Evolutionary conservation across 1,284 basidiomycete species (phyloP).

Genomic region (Ceratobasidium papillatum): DNA sequence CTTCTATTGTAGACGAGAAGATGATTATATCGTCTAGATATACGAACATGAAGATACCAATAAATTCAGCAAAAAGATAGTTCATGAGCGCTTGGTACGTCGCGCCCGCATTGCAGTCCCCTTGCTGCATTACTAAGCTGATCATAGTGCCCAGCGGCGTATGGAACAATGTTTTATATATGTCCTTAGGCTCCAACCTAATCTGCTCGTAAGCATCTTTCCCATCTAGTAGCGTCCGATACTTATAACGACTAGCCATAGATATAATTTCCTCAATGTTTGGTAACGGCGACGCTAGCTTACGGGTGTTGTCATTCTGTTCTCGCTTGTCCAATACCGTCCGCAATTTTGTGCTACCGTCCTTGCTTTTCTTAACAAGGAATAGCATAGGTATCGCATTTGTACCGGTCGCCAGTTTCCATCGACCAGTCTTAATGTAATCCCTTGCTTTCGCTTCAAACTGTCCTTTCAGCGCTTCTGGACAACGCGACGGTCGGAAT

Average conservation of each 20-base stretch:
- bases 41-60: conserved; percentile 49
- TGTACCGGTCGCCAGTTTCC: conserved; percentile 48
- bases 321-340: conserved; percentile 53
- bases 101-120: conserved; percentile 53
- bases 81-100: conserved; percentile 54
- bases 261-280: conserved; percentile 52
- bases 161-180: conserved; percentile 47
- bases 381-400: conserved; percentile 54
- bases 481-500: conserved; percentile 5
- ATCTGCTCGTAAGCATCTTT: conserved; percentile 54
- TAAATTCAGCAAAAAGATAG: conserved; percentile 48
- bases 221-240: conserved; percentile 48
- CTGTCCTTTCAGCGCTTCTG: not conserved
- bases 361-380: conserved; percentile 50
- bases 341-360: conserved; percentile 43
- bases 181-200: conserved; percentile 49
- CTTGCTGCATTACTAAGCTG: conserved; percentile 53
- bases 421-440: conserved; percentile 47
- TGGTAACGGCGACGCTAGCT: conserved; percentile 52
- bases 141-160: conserved; percentile 55
- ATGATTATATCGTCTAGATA: conserved; percentile 54
- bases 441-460: not conserved
- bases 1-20: conserved; percentile 39
- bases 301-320: conserved; percentile 53
- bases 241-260: conserved; percentile 47